Percentiles rank a stretch among this genome's conserved stretches.
phyloP scores from a whole-genome alignment of 305 asterid genomes.

The Fraxinus sp. region DNA sequence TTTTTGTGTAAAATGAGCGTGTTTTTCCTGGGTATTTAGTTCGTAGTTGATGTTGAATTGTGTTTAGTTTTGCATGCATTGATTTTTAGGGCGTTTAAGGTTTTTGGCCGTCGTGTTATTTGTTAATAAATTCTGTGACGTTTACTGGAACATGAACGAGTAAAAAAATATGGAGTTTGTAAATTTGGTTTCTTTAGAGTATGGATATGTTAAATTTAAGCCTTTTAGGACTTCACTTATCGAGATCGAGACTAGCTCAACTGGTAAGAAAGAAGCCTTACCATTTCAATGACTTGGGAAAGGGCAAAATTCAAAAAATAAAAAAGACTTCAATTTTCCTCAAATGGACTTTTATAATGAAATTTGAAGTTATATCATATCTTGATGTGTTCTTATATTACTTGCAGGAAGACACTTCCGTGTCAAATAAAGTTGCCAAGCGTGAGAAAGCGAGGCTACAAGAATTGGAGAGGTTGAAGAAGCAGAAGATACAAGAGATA shows the following conservation, averaged over 20 bases:
- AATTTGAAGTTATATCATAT: not conserved
- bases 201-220: not conserved
- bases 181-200: not conserved
- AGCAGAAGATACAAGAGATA: conserved; percentile 49
- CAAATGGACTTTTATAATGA: not conserved
- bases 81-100: not conserved
- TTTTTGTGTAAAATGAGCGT: not conserved
- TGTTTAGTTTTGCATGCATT: conserved; percentile 7
- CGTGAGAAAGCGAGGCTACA: conserved; percentile 43
- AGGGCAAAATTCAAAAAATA: not conserved
- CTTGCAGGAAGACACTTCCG: conserved; percentile 31
- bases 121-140: not conserved
- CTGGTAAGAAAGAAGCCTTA: not conserved
- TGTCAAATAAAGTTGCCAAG: conserved; percentile 30
- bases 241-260: not conserved
- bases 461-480: conserved; percentile 49
- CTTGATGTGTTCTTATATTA: not conserved
- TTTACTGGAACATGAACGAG: not conserved
- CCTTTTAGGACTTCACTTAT: not conserved
- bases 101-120: not conserved
- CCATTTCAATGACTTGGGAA: not conserved
- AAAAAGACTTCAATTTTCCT: not conserved
- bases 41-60: not conserved
- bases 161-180: not conserved
- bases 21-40: not conserved